These are phyloP conservation scores for Trichoderma atrobrunneum DNA, from an alignment of 2,329 filamentous ascomycete species.

Conservation along the genomic window DNA sequence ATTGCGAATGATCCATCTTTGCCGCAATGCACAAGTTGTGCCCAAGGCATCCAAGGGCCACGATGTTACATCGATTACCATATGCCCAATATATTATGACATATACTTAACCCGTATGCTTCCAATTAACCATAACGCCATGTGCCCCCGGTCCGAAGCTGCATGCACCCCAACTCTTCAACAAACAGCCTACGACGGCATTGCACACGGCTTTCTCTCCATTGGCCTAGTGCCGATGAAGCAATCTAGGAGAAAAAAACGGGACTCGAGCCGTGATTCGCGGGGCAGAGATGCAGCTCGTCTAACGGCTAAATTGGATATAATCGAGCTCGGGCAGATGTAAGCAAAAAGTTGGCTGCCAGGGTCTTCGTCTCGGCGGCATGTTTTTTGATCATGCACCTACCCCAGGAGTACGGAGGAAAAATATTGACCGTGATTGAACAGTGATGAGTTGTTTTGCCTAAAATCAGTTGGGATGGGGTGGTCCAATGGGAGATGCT, in stretches of 20 bases:
- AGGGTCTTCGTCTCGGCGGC: neutral
- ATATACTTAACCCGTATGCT: neutral
- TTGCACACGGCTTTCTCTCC: neutral
- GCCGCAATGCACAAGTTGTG: neutral
- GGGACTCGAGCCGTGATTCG: neutral
- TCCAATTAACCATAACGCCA: conserved; percentile 15
- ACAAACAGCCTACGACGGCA: neutral
- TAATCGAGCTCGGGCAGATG: neutral
- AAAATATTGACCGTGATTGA: neutral
- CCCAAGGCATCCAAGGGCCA: neutral
- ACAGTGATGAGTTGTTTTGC: neutral
- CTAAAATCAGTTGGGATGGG: neutral
- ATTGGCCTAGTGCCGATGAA: conserved; percentile 12
- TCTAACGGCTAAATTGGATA: conserved; percentile 15
- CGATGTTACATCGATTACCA: neutral
- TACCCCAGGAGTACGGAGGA: neutral
- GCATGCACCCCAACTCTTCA: neutral
- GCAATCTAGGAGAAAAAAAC: neutral
- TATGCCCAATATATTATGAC: neutral
- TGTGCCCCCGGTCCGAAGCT: neutral
- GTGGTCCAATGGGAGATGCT: neutral
- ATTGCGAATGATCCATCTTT: conserved; percentile 1
- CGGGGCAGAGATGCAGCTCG: neutral
- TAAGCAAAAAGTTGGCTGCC: neutral
- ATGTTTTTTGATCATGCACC: neutral